phyloP scores from a whole-genome alignment of 331 rosid genomes.

The Acacia concinna region DNA sequence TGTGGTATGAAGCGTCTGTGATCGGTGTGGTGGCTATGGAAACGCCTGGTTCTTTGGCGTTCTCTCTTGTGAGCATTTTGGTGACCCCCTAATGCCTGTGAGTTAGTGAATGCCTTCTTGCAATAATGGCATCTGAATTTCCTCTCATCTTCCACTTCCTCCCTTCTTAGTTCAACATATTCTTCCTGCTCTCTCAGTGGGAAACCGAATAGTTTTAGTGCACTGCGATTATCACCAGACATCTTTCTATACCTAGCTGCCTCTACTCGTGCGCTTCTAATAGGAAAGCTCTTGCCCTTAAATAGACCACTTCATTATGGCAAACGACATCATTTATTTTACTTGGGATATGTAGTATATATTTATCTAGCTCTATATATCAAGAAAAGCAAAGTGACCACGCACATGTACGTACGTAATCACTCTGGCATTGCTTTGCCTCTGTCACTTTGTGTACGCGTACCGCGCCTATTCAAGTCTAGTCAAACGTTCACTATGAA shows the following conservation, averaged over 20 bases:
- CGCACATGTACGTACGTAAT: not conserved
- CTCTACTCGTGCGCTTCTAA: not conserved
- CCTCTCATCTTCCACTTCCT: slow-evolving; percentile 31
- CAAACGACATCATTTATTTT: not conserved
- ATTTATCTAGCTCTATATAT: not conserved
- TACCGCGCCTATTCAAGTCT: not conserved
- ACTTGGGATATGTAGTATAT: no score
- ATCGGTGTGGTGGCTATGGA: slow-evolving; percentile 37
- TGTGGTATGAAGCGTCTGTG: slow-evolving; percentile 30
- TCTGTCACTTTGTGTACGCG: not conserved
- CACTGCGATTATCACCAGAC: slow-evolving; percentile 33
- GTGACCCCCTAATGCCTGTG: slow-evolving; percentile 80
- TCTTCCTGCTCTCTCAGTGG: slow-evolving; percentile 47
- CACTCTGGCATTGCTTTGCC: not conserved
- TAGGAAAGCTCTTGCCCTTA: not conserved
- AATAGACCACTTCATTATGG: not conserved
- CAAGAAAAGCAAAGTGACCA: not conserved
- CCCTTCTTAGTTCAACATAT: slow-evolving; percentile 9
- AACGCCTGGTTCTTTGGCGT: slow-evolving; percentile 57
- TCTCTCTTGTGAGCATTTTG: slow-evolving; percentile 85
- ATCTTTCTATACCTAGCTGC: not conserved
- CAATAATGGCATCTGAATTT: slow-evolving; percentile 71
- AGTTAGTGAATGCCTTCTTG: slow-evolving; percentile 52
- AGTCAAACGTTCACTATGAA: not conserved
- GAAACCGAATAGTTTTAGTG: slow-evolving; percentile 48